Base-by-base conservation (phyloP, 495 filamentous ascomycete species). In the Jackrogersella multiformis region DNA sequence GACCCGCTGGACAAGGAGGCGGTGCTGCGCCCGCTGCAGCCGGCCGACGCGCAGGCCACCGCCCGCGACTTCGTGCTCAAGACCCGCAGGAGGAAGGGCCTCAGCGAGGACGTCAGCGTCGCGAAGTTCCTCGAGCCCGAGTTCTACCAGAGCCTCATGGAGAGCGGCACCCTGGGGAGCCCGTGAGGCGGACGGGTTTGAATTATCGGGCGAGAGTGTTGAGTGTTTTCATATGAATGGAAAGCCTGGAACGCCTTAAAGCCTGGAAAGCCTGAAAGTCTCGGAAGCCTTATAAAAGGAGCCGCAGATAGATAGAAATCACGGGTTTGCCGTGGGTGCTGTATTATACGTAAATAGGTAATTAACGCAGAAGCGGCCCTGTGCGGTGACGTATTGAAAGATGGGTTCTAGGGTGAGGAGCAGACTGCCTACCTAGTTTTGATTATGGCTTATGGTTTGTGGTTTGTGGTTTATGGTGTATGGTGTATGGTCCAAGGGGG, bases 51-150 rank as follows among this genome's bases (percentile, higher is more conserved):
- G 61, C 90, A 91, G 83, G 92, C 89, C 5, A 97, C 93, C 54
- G 95, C 95, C 1, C 84, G 95, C 54, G 95, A 99, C 75, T 97
- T 99, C 78, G 93, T 97, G 16, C 80, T 98, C 58, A 99, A 99
- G 86, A 99, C 95, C 10, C 84, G 95, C 64, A 80, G 94, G 70
- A 84, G 95, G 54, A 99, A 99, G 82, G 95, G 95, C 4, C 77
- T 99, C 66, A 93, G 91, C 59, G 95, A 98, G 82, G 96, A 98
- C 78, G 92, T 99, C 21, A 92, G 89, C 5, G 92, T 99, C 35
- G 92, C 91, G 62, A 97, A 96, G 75, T 99, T 97, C 77, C 81
- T 99, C 76, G 95, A 99, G 81, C 90, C 91, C 4, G 95, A 98
- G 75, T 85, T 98, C 35, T 94, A 94, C 82, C 89, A 89, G 73